These are phyloP conservation scores for Ceratobasidium theobromae DNA, from an alignment of 1,284 basidiomycete species.

Conservation along the genomic window DNA sequence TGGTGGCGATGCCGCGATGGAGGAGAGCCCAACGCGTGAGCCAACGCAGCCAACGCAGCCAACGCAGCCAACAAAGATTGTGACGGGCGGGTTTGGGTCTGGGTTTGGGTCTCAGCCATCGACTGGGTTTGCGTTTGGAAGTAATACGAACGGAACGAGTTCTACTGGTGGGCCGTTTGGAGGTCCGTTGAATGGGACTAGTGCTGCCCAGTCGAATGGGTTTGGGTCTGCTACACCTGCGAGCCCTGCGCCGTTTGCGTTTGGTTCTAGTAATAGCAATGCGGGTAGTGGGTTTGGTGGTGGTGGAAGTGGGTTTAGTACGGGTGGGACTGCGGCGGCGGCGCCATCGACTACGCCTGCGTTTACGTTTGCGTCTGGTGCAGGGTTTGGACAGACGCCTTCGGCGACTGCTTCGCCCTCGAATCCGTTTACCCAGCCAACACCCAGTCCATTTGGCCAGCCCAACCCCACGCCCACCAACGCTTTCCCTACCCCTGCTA, in stretches of 20 bases:
- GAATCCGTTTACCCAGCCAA: conserved; percentile 13
- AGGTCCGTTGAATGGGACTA: not conserved
- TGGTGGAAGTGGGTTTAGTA: conserved; percentile 1
- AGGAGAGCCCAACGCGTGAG: conserved; percentile 60
- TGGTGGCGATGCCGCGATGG: conserved; percentile 61
- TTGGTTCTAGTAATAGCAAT: conserved; percentile 15
- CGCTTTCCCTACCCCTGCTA: conserved; percentile 16
- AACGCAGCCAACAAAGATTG: no score
- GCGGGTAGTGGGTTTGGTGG: not conserved
- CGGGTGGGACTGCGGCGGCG: not conserved
- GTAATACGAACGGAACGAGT: not conserved
- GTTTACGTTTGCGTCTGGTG: conserved; percentile 10
- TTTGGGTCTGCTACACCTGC: conserved; percentile 8
- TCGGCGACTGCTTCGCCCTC: conserved; percentile 17
- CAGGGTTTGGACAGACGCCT: conserved; percentile 6
- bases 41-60: no score
- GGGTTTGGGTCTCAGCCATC: not conserved
- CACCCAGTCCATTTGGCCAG: conserved; percentile 15
- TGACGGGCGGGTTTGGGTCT: conserved; percentile 21
- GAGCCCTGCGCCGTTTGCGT: conserved; percentile 10
- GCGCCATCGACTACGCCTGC: not conserved
- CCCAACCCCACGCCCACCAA: conserved; percentile 11
- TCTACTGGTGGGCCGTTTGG: conserved; percentile 11
- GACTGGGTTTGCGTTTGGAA: conserved; percentile 13
- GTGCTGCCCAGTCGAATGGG: conserved; percentile 5